Conservation (phyloP, 1,284 basidiomycete species). For the Fomitiporia mediterranea region DNA sequence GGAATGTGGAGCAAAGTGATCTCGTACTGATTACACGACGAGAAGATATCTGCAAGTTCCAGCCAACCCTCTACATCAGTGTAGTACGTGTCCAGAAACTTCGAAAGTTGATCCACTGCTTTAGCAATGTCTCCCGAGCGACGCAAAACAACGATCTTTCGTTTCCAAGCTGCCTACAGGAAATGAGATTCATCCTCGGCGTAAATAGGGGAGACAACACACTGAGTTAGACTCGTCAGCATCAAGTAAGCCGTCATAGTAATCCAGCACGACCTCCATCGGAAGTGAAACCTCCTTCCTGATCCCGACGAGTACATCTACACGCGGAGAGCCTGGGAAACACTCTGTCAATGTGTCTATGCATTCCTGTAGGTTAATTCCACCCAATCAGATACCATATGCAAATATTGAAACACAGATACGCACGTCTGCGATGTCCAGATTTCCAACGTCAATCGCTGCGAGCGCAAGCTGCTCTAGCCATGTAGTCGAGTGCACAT, state of each 20-base stretch:
- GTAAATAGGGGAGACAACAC: constrained; percentile 29
- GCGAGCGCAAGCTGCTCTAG: constrained; percentile 88
- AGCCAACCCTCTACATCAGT: constrained; percentile 91
- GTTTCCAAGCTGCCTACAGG: constrained; percentile 74
- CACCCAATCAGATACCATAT: no score
- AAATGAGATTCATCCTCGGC: not conserved
- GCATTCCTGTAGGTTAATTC: constrained; percentile 46
- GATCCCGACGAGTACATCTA: constrained; percentile 81
- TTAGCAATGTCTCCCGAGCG: constrained; percentile 56
- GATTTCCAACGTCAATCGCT: constrained; percentile 76
- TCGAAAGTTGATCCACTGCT: constrained; percentile 72
- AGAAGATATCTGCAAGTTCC: constrained; percentile 88
- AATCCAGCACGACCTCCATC: constrained; percentile 57
- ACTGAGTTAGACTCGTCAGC: constrained; percentile 77
- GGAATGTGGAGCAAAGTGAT: constrained; percentile 1
- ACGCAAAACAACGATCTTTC: constrained; percentile 70
- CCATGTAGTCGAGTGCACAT: constrained; percentile 71
- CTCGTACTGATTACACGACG: constrained; percentile 69
- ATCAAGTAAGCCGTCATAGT: constrained; percentile 66
- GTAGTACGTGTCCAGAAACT: constrained; percentile 90
- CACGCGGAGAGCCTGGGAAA: constrained; percentile 82
- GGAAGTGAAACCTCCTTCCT: constrained; percentile 74
- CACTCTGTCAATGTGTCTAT: constrained; percentile 60
- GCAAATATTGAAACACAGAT: no score
- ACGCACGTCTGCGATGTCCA: constrained; percentile 81